Percentiles rank a stretch among this genome's conserved stretches.
These are phyloP conservation scores for Oryza rufipogon DNA, from an alignment of 176 grass and related monocot genomes.

Conservation along the genomic window DNA sequence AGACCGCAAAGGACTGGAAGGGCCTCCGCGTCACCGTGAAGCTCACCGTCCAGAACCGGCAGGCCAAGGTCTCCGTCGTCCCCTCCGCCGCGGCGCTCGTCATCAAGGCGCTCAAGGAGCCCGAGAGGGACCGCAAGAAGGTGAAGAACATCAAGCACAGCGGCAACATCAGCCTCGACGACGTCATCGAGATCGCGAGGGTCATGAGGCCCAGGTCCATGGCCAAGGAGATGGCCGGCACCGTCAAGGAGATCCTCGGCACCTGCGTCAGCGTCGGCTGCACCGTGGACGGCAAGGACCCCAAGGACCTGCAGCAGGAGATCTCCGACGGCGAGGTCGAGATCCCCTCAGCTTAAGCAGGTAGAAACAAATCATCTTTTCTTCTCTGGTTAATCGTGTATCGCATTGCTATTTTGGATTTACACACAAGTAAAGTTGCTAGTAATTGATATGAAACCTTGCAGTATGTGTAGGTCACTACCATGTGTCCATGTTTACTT, in stretches of 20 bases:
- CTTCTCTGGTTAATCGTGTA: neutral
- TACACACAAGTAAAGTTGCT: neutral
- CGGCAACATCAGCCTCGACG: constrained; percentile 77
- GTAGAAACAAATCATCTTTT: neutral
- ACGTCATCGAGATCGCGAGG: constrained; percentile 71
- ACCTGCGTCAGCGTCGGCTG: constrained; percentile 71
- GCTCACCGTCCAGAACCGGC: constrained; percentile 82
- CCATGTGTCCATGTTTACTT: neutral
- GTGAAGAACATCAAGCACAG: constrained; percentile 80
- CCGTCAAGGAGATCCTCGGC: constrained; percentile 72
- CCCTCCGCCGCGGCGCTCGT: constrained; percentile 80
- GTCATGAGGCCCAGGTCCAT: constrained; percentile 59
- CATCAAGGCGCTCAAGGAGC: constrained; percentile 80
- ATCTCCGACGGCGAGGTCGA: constrained; percentile 66
- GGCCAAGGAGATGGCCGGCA: constrained; percentile 65
- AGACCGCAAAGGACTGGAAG: constrained; percentile 91
- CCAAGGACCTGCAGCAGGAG: constrained; percentile 76
- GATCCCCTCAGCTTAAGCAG: constrained; percentile 53
- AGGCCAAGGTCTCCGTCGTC: constrained; percentile 79
- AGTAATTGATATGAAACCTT: neutral
- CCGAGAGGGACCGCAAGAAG: constrained; percentile 85
- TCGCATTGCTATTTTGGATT: neutral
- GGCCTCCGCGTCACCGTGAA: constrained; percentile 83
- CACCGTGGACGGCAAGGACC: constrained; percentile 74
- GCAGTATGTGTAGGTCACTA: neutral